A percentile compares a stretch with the other conserved stretches of the same genome.
Evolutionary conservation across 768 basidiomycete genomes (phyloP).

Genomic region (Boletus insuetus): DNA sequence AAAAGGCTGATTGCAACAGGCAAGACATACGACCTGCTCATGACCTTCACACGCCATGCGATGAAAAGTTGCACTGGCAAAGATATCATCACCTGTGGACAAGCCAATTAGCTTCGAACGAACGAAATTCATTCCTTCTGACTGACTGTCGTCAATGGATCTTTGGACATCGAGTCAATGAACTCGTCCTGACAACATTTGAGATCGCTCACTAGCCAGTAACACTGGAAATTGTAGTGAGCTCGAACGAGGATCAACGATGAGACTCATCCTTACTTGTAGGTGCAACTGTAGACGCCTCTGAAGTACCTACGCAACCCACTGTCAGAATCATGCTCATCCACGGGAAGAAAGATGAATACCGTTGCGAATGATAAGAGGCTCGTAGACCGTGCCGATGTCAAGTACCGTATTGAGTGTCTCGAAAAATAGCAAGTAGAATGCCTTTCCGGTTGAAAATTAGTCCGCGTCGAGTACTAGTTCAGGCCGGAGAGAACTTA

Average conservation of each 20-base stretch:
- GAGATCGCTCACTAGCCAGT: constrained; percentile 5
- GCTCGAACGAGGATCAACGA: constrained; percentile 18
- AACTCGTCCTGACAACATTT: background rate
- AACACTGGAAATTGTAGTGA: constrained; percentile 11
- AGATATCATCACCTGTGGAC: constrained; percentile 42
- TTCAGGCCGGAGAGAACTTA: constrained; percentile 20
- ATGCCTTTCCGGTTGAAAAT: constrained; percentile 31
- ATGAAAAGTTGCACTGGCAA: constrained; percentile 47
- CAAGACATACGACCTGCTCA: constrained; percentile 30
- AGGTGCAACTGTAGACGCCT: background rate
- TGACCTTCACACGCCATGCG: constrained; percentile 40
- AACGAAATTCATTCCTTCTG: background rate
- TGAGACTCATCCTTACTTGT: background rate
- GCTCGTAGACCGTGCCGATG: constrained; percentile 44
- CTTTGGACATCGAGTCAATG: constrained; percentile 23
- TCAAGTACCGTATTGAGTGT: constrained; percentile 47
- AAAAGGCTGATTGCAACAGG: constrained; percentile 24
- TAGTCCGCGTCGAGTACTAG: background rate
- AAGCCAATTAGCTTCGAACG: background rate
- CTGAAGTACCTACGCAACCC: constrained; percentile 26
- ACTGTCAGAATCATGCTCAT: constrained; percentile 2
- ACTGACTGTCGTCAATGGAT: constrained; percentile 44
- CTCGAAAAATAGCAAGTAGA: constrained; percentile 45
- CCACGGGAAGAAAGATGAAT: background rate
- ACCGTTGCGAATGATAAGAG: constrained; percentile 49